phyloP scores from a whole-genome alignment of 2,329 filamentous ascomycete species.

The Sordariomycetes sp. region DNA sequence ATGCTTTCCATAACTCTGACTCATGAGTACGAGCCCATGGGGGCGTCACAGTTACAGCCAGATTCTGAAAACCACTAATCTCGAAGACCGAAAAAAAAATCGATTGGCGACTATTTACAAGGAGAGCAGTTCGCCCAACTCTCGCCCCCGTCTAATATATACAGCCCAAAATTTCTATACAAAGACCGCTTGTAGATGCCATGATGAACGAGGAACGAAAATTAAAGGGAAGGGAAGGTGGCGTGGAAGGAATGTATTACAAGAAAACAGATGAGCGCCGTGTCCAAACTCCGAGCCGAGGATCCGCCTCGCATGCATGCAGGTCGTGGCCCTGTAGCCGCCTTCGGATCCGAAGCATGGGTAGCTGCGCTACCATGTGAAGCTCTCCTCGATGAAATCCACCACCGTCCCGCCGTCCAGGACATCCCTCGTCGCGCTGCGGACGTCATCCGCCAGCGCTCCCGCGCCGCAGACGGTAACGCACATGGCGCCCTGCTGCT shows the following conservation, averaged over 20 bases:
- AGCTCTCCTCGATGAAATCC: constrained; percentile 70
- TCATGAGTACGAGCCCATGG: too few species aligned
- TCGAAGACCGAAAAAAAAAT: too few species aligned
- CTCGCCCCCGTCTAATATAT: constrained; percentile 47
- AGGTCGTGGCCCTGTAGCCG: background rate
- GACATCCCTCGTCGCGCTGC: constrained; percentile 53
- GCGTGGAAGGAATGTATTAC: background rate
- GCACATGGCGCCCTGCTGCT: constrained; percentile 79
- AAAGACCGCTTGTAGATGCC: background rate
- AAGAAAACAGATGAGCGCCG: background rate
- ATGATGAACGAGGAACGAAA: too few species aligned
- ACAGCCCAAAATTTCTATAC: background rate
- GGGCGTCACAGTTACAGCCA: too few species aligned
- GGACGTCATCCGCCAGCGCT: constrained; percentile 64
- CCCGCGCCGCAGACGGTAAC: constrained; percentile 75
- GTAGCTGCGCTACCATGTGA: constrained; percentile 42
- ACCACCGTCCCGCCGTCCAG: constrained; percentile 52
- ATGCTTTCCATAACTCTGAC: too few species aligned
- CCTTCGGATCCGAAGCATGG: background rate
- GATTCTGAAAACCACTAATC: too few species aligned
- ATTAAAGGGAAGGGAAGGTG: too few species aligned
- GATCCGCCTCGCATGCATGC: background rate
- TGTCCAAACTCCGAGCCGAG: background rate
- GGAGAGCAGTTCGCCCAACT: constrained; percentile 34
- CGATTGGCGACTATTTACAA: too few species aligned